A percentile compares a stretch with the other conserved stretches of the same genome.
Evolutionary conservation across 106 monocot species (phyloP).

Genomic region (Phalaenopsis aphrodite): DNA sequence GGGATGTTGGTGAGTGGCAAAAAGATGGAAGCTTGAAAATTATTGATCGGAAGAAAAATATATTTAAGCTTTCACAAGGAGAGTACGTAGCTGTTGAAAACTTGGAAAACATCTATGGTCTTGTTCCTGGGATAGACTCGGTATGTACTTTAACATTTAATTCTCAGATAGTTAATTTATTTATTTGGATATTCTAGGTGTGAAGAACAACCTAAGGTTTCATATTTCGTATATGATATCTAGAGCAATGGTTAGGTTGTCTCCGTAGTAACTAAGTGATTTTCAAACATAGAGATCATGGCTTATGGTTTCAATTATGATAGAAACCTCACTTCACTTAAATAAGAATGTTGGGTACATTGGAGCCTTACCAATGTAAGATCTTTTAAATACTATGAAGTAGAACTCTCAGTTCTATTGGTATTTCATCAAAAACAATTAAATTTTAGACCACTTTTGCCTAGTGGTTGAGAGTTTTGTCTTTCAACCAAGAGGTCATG

Average conservation of each 20-base stretch:
- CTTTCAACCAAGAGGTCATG: too few relatives aligned
- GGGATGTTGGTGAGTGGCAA: slow-evolving; percentile 95
- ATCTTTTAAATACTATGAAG: not conserved
- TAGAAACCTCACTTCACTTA: not conserved
- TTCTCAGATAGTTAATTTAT: not conserved
- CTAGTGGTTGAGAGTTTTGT: too few relatives aligned
- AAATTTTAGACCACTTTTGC: too few relatives aligned
- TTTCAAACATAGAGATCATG: not conserved
- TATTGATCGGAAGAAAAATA: slow-evolving; percentile 94
- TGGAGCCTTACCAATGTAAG: not conserved
- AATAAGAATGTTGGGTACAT: not conserved
- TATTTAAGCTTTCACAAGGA: slow-evolving; percentile 49
- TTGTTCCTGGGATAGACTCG: slow-evolving; percentile 29
- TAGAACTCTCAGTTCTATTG: not conserved
- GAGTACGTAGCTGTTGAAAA: slow-evolving; percentile 50
- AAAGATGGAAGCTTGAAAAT: slow-evolving; percentile 88
- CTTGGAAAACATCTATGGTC: slow-evolving; percentile 37
- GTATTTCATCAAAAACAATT: not conserved
- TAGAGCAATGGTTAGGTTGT: not conserved
- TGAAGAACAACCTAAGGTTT: not conserved
- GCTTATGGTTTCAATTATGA: not conserved
- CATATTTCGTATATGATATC: not conserved
- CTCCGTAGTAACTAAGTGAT: too few relatives aligned
- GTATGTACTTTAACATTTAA: slow-evolving; percentile 10
- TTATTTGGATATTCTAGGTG: not conserved